A percentile compares a stretch with the other conserved stretches of the same genome.
Evolutionary conservation across 1,139 yeast genomes (phyloP).

Genomic region (Candida pseudoviswanathii): DNA sequence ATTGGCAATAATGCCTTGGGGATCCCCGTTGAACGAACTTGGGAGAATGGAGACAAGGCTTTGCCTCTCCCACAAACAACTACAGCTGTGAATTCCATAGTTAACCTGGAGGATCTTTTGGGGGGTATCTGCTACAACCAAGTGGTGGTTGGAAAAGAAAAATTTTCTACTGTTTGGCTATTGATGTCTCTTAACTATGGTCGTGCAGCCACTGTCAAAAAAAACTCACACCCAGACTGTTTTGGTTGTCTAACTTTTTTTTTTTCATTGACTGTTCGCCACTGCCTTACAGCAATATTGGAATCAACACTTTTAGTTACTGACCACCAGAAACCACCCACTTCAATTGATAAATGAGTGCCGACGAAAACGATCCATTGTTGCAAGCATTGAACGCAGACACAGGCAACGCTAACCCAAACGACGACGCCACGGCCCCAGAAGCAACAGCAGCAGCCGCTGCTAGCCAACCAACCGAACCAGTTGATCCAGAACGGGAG

Average conservation of each 20-base stretch:
- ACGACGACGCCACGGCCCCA: background rate
- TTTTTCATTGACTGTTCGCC: conserved; percentile 1
- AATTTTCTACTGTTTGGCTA: background rate
- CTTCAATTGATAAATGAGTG: conserved; percentile 42
- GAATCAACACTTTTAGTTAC: background rate
- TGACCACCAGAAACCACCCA: background rate
- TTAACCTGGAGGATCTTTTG: background rate
- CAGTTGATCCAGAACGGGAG: conserved; percentile 74
- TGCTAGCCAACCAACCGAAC: conserved; percentile 43
- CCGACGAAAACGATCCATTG: conserved; percentile 69
- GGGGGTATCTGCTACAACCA: background rate
- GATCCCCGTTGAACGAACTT: conserved; percentile 57
- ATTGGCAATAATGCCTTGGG: conserved; percentile 88
- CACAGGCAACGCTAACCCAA: conserved; percentile 18
- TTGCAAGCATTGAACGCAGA: conserved; percentile 67
- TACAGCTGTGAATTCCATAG: conserved; percentile 93
- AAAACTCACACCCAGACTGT: background rate
- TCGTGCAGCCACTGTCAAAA: background rate
- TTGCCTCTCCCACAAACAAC: conserved; percentile 87
- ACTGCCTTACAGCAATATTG: background rate
- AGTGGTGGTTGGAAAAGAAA: background rate
- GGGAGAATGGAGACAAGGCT: conserved; percentile 70
- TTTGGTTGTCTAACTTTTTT: background rate
- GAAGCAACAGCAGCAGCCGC: conserved; percentile 16
- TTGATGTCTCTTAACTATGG: background rate